Evolutionary conservation across 2,329 filamentous ascomycete species (phyloP).

Genomic region (Pseudocercospora pini-densiflorae): DNA sequence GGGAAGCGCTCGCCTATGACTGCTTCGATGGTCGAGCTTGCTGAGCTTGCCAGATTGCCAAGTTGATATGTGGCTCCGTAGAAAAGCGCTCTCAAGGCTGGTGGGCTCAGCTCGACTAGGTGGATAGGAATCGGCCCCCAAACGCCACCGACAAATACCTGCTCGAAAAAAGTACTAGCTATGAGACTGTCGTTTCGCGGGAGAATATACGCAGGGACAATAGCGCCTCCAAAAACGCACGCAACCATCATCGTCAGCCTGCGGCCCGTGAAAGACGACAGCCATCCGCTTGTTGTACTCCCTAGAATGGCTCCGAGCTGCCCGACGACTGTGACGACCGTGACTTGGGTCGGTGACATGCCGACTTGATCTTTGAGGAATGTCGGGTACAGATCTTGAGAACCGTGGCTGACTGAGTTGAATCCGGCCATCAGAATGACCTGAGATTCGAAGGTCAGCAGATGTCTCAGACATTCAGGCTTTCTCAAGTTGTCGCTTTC

Average conservation of each 20-base stretch:
- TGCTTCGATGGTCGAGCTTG: slow-evolving; percentile 45
- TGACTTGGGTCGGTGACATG: slow-evolving; percentile 37
- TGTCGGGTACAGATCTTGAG: slow-evolving; percentile 48
- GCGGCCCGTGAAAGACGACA: slow-evolving; percentile 43
- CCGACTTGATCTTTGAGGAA: slow-evolving; percentile 45
- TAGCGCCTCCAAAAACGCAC: slow-evolving; percentile 41
- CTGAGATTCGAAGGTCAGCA: too few species aligned
- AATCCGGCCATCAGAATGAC: slow-evolving; percentile 26
- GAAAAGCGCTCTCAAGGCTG: slow-evolving; percentile 41
- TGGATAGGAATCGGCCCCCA: slow-evolving; percentile 48
- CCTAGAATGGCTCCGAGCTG: slow-evolving; percentile 44
- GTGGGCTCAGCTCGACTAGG: slow-evolving; percentile 43
- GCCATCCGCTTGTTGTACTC: slow-evolving; percentile 43
- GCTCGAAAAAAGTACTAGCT: slow-evolving; percentile 43
- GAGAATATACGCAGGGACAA: slow-evolving; percentile 44
- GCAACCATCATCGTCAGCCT: slow-evolving; percentile 45
- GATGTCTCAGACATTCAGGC: too few species aligned
- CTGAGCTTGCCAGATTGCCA: slow-evolving; percentile 44
- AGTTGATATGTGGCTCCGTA: slow-evolving; percentile 47
- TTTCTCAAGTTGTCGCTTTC: too few species aligned
- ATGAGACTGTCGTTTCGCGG: slow-evolving; percentile 39
- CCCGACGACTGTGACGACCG: slow-evolving; percentile 42
- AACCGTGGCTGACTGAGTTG: slow-evolving; percentile 32
- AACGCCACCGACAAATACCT: slow-evolving; percentile 45
- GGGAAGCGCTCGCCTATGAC: slow-evolving; percentile 44